Percentiles rank a stretch among this genome's conserved stretches.
These are phyloP conservation scores for Tulasnella sp. DNA, from an alignment of 768 basidiomycete species.

Conservation along the genomic window DNA sequence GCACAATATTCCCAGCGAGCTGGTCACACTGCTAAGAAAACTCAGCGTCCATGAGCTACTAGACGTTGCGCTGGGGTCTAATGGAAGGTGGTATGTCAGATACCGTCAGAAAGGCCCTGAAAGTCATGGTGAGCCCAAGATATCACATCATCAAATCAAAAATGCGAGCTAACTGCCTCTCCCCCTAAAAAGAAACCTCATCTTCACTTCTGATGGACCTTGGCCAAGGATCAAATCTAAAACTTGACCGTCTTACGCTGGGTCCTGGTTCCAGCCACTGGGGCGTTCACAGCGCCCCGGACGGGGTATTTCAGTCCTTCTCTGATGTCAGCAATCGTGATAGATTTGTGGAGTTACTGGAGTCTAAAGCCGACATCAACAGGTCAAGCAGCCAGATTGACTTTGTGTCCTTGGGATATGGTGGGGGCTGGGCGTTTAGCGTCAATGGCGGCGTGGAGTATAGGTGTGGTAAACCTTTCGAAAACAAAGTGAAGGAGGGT, in stretches of 20 bases:
- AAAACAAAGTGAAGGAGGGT: background rate
- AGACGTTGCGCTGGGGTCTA: constrained; percentile 4
- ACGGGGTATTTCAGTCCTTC: background rate
- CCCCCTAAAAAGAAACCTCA: background rate
- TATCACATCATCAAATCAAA: background rate
- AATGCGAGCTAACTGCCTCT: background rate
- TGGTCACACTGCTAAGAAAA: background rate
- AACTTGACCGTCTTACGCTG: constrained; percentile 15
- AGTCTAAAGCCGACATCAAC: background rate
- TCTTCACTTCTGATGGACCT: background rate
- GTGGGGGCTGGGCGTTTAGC: constrained; percentile 8
- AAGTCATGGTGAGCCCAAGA: constrained; percentile 13
- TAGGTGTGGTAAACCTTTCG: background rate
- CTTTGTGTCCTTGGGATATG: background rate
- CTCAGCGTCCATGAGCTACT: background rate
- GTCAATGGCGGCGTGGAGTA: background rate
- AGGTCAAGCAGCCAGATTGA: background rate
- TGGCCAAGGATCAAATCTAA: background rate
- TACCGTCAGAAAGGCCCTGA: background rate
- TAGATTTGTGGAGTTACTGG: background rate
- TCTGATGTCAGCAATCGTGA: background rate
- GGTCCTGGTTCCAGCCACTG: background rate
- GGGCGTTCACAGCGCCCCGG: background rate
- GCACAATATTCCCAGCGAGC: constrained; percentile 8
- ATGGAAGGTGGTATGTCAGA: constrained; percentile 11